Base-by-base conservation (phyloP, 148 eudicot species). In the Vaccinium darrowii region DNA sequence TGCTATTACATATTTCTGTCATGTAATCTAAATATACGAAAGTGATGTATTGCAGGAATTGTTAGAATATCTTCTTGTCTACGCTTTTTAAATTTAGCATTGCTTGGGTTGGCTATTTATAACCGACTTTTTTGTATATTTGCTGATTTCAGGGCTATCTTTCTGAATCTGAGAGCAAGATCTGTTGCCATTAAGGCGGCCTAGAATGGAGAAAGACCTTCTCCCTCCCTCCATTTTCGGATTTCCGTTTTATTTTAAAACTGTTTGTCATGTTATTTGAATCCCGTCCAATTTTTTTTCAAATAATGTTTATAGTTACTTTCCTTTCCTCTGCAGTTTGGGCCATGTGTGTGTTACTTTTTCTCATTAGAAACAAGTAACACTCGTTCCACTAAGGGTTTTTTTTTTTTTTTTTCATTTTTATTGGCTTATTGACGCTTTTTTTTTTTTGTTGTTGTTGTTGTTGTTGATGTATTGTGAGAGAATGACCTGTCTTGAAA, bases 111-210 rank as follows among this genome's bases (percentile, higher is more conserved):
- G 52, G 47, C 14, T 51, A 2, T 80, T 15, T 13, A 58, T 58
- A 11, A 58, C 36, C 80, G 39, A 0, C 79, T 71, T 47, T 47
- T 10, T 76, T 52, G 82, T 78, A 18, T 8, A 21, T n/a, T 54
- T 82, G 62, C 16, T 53, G 50, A 57, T 9, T 87, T 43, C 88
- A 92, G 94, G 94, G 92, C 89, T 13, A 86, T 92, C 89, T 91
- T 92, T 81, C 88, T 91, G 50, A 92, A 92, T 81, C 87, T 92
- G 82, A 91, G 89, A 51, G 94, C 92, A 51, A 89, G 90, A 85
- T 90, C 94, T 33, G 54, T 77, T 18, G 63, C 86, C 76, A 74
- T 85, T 43, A 92, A 92, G 87, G 86, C 83, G 87, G 92, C 87
- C 67, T 90, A 87, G 82, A 56, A 39, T 79, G 33, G 58, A 43